Base-by-base conservation (phyloP, 805 yeast genomes). In the Metschnikowia cubensis region DNA sequence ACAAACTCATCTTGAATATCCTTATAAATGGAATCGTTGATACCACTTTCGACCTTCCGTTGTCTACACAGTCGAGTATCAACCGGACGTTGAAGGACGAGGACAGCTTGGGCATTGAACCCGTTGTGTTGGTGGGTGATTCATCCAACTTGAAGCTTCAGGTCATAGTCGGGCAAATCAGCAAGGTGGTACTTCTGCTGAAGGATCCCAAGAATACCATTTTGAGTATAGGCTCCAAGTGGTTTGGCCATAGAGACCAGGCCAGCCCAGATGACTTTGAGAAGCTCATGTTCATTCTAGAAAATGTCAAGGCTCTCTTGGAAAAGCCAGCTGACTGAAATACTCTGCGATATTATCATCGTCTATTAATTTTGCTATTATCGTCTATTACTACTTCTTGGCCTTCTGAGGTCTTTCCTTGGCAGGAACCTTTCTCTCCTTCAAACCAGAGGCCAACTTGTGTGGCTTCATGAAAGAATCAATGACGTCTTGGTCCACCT, bases 381-480 rank as follows among this genome's bases (percentile, higher is more conserved):
- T 10, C 4, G 34, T 25, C 34, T 39, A 39, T 17, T 39, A 39
- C 45, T 48, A 54, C 44, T 63, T 57, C 60, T 76, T 82, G 59
- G 68, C 67, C 55, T 68, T 79, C 59, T 77, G 73, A 54, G 71
- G 59, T 57, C 68, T 67, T 45, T 58, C 78, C 68, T 86, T 87
- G 14, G 77, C 77, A 10, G 90, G 84, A 50, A 89, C 92, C 40
- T 77, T 66, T 74, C 96, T 81, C 70, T 84, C 87, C 66, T 80
- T 79, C 49, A 75, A 67, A 35, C 96, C 96, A 77, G 81, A 84
- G 41, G 79, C 79, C 63, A 90, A 80, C 65, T 83, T 80, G 62
- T 95, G 96, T 45, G 94, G 91, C 58, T 79, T 84, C 92, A 89
- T 94, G 66, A 85, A 94, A 51, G 77, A 64, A 49, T 79, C 81